These are phyloP conservation scores for Holtermanniella nyarrowii DNA, from an alignment of 768 basidiomycete genomes.

Conservation along the genomic window DNA sequence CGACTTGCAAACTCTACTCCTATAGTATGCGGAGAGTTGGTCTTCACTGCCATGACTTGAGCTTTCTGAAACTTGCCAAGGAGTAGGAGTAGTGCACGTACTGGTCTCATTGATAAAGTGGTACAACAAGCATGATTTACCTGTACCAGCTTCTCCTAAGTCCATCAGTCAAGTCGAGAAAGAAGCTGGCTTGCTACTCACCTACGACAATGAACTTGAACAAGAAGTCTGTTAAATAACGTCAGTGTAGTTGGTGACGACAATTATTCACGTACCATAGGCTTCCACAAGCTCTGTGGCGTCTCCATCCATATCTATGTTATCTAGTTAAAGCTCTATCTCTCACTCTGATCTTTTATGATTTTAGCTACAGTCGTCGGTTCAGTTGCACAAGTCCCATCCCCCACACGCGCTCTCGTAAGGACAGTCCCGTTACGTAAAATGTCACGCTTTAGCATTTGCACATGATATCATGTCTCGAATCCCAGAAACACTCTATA, in stretches of 20 bases:
- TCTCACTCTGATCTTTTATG: too few species aligned
- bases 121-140: constrained; percentile 92
- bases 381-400: too few species aligned
- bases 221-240: constrained; percentile 95
- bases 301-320: constrained; percentile 59
- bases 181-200: constrained; percentile 40
- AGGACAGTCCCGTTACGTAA: too few species aligned
- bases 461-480: too few species aligned
- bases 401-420: too few species aligned
- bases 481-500: too few species aligned
- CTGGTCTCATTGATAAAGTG: constrained; percentile 94
- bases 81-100: constrained; percentile 44
- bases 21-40: constrained; percentile 94
- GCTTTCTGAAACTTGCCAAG: neutral
- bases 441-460: too few species aligned
- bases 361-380: too few species aligned
- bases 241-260: neutral
- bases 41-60: constrained; percentile 57
- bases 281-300: constrained; percentile 81
- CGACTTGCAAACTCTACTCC: constrained; percentile 96
- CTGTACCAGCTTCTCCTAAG: constrained; percentile 87
- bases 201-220: constrained; percentile 99
- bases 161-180: constrained; percentile 4
- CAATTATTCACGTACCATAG: constrained; percentile 54
- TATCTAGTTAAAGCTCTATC: too few species aligned